A percentile compares a stretch with the other conserved stretches of the same genome.
These are phyloP conservation scores for Solanum appendiculatum DNA, from an alignment of 257 asterid species.

Conservation along the genomic window DNA sequence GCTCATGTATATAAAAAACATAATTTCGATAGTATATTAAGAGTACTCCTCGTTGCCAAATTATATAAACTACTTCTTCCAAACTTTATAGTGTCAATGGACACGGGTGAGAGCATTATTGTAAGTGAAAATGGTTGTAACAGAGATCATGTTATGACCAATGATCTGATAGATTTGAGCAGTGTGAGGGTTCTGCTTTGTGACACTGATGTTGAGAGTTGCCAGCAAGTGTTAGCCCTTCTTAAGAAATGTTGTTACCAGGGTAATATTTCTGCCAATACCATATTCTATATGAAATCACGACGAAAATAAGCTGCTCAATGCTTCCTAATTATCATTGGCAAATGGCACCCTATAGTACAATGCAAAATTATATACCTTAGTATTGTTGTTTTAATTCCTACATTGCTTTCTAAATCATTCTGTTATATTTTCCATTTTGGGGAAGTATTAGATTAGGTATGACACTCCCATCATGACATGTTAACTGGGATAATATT, in stretches of 20 bases:
- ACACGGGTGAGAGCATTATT: neutral
- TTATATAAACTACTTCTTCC: neutral
- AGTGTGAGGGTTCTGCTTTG: constrained; percentile 42
- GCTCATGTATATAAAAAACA: neutral
- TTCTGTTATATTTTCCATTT: neutral
- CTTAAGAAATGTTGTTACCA: constrained; percentile 51
- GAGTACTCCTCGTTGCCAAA: neutral
- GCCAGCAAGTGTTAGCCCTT: constrained; percentile 29
- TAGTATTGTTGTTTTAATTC: neutral
- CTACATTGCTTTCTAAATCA: neutral
- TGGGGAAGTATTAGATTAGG: neutral
- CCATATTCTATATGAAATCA: neutral
- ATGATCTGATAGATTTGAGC: constrained; percentile 11
- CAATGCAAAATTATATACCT: neutral
- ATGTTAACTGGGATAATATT: neutral
- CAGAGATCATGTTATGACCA: neutral
- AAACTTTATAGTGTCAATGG: constrained; percentile 5
- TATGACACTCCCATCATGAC: neutral
- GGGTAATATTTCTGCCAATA: constrained; percentile 18
- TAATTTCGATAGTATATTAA: neutral
- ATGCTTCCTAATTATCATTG: neutral
- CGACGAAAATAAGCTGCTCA: neutral
- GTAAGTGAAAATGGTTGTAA: neutral
- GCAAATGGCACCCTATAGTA: neutral
- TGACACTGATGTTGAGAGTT: constrained; percentile 41